phyloP scores from a whole-genome alignment of 2,329 filamentous ascomycete species.

The Apiospora hydei region DNA sequence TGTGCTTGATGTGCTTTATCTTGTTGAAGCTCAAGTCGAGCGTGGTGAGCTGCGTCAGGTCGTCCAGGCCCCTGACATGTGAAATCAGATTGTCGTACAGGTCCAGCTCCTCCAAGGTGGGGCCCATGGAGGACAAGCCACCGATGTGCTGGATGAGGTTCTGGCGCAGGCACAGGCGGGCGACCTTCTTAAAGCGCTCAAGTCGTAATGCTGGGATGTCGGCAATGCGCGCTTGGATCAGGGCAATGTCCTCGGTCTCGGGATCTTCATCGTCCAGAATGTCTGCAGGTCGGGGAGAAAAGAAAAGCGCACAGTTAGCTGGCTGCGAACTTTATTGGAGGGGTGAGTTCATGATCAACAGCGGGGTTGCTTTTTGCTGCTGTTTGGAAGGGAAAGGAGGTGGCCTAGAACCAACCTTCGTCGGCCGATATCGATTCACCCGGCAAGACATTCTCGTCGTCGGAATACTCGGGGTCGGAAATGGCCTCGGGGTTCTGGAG shows the following conservation, averaged over 20 bases:
- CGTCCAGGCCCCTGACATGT: constrained; percentile 84
- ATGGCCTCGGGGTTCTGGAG: constrained; percentile 82
- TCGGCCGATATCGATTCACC: constrained; percentile 82
- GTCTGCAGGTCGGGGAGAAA: constrained; percentile 49
- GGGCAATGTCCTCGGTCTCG: constrained; percentile 80
- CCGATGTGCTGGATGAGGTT: constrained; percentile 86
- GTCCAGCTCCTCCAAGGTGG: constrained; percentile 82
- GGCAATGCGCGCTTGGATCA: constrained; percentile 84
- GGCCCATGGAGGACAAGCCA: constrained; percentile 70
- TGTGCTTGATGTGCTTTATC: constrained; percentile 95
- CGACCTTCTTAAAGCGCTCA: constrained; percentile 79
- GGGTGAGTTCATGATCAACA: neutral
- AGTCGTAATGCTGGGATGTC: constrained; percentile 82
- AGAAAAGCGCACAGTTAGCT: neutral
- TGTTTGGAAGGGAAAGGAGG: neutral
- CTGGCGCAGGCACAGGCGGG: constrained; percentile 87
- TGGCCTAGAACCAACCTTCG: constrained; percentile 64
- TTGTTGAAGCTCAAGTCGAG: constrained; percentile 98
- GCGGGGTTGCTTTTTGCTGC: constrained; percentile 2
- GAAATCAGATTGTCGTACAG: constrained; percentile 96
- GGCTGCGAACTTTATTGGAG: neutral
- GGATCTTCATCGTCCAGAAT: constrained; percentile 66
- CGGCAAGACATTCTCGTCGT: constrained; percentile 71
- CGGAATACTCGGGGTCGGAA: constrained; percentile 86
- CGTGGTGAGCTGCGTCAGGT: constrained; percentile 75